Conservation (phyloP, 139 green algal species). For the Coelastrella sp. region DNA sequence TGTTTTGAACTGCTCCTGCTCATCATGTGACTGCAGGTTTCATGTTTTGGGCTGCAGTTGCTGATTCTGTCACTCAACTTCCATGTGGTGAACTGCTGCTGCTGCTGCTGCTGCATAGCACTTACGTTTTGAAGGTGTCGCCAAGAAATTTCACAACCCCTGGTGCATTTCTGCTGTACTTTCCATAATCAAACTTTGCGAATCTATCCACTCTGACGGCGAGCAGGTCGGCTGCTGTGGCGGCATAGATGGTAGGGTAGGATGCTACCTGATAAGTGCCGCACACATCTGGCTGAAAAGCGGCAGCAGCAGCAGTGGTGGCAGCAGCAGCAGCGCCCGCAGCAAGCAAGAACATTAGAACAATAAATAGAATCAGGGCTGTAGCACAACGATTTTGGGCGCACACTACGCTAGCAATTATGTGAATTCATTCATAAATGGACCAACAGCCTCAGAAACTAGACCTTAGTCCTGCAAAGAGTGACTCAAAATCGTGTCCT, state of each 20-base stretch:
- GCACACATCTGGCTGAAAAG: slow-evolving; percentile 42
- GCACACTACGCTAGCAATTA: too few species aligned
- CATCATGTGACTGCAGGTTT: too few species aligned
- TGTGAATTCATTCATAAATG: too few species aligned
- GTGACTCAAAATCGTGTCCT: too few species aligned
- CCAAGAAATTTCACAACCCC: slow-evolving; percentile 13
- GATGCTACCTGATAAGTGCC: slow-evolving; percentile 48
- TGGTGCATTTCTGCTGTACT: slow-evolving; percentile 20
- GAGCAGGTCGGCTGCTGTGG: neutral
- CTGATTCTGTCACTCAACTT: too few species aligned
- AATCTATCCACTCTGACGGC: neutral
- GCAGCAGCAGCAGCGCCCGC: slow-evolving; percentile 9
- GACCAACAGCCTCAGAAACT: too few species aligned
- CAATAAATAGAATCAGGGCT: too few species aligned
- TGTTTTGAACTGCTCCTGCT: too few species aligned
- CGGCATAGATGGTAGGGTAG: slow-evolving; percentile 58
- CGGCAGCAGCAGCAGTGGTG: neutral
- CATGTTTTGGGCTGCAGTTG: too few species aligned
- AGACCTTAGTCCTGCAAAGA: too few species aligned
- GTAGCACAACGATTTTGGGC: too few species aligned
- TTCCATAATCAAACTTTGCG: slow-evolving; percentile 48
- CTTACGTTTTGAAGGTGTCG: slow-evolving; percentile 11
- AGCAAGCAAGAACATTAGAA: neutral
- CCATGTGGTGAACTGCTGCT: too few species aligned
- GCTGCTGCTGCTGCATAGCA: neutral